A percentile compares a stretch with the other conserved stretches of the same genome.
These are phyloP conservation scores for Aspergillus unguis DNA, from an alignment of 2,329 filamentous ascomycete genomes.

Conservation along the genomic window DNA sequence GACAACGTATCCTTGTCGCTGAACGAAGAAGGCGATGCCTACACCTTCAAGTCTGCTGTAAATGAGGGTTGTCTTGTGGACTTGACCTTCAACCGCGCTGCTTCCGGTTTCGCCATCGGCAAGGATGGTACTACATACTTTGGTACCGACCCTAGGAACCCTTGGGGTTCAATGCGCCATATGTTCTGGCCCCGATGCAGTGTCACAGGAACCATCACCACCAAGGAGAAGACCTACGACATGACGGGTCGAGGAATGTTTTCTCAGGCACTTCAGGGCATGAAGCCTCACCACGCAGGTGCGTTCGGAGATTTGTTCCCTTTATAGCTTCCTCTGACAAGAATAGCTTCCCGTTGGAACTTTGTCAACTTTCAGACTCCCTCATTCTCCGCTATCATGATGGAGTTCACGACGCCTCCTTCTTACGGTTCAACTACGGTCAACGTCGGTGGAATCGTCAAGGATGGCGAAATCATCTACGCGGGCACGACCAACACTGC, in stretches of 20 bases:
- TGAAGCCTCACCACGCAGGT: constrained; percentile 97
- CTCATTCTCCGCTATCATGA: constrained; percentile 81
- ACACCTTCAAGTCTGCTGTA: constrained; percentile 85
- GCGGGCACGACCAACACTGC: constrained; percentile 65
- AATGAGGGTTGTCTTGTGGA: constrained; percentile 81
- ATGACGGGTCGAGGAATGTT: constrained; percentile 78
- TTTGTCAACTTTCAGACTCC: constrained; percentile 89
- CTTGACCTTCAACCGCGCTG: constrained; percentile 69
- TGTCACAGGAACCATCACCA: constrained; percentile 79
- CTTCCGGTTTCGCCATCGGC: constrained; percentile 81
- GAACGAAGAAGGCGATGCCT: constrained; percentile 75
- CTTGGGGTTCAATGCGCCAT: constrained; percentile 91
- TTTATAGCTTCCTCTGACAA: constrained; percentile 8
- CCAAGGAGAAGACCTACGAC: constrained; percentile 74
- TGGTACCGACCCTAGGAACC: constrained; percentile 78
- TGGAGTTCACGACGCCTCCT: constrained; percentile 92
- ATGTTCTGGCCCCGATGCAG: constrained; percentile 88
- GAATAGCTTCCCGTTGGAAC: constrained; percentile 76
- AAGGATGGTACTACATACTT: constrained; percentile 80
- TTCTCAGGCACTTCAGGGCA: constrained; percentile 85
- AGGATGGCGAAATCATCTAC: constrained; percentile 74
- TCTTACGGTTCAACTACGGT: constrained; percentile 87
- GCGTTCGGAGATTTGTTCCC: constrained; percentile 15
- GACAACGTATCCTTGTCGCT: constrained; percentile 81
- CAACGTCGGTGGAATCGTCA: constrained; percentile 75